Percentiles rank a stretch among this genome's conserved stretches.
Evolutionary conservation across 257 asterid genomes (phyloP).

Genomic region (Rehmannia glutinosa): DNA sequence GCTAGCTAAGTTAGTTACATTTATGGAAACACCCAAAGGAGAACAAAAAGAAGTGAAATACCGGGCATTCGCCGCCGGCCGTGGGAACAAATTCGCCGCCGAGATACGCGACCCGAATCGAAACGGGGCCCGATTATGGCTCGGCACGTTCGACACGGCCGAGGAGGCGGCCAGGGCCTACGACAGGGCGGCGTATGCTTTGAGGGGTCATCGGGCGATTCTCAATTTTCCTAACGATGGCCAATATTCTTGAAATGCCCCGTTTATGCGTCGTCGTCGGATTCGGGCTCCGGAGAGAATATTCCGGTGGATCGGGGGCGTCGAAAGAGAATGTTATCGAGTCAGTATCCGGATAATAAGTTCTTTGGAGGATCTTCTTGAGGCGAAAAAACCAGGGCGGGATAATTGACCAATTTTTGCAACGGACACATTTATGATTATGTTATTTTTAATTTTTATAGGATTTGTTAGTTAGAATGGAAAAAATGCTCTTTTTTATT

Average conservation of each 20-base stretch:
- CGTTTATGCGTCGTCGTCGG: no score
- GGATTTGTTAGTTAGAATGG: background rate
- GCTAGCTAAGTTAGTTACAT: no score
- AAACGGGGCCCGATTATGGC: constrained; percentile 70
- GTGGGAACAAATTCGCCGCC: constrained; percentile 84
- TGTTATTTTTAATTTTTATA: background rate
- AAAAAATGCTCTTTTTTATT: background rate
- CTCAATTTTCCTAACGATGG: constrained; percentile 75
- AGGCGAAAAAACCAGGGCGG: constrained; percentile 16
- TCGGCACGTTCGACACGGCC: no score
- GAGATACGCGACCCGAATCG: constrained; percentile 71
- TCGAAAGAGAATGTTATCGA: constrained; percentile 48
- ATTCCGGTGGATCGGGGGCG: constrained; percentile 9
- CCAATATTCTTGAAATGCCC: constrained; percentile 28
- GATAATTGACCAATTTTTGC: constrained; percentile 16
- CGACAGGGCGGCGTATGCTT: constrained; percentile 70
- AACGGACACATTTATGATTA: background rate
- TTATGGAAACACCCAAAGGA: background rate
- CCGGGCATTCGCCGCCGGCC: constrained; percentile 76
- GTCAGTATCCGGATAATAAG: constrained; percentile 59
- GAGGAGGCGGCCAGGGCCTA: constrained; percentile 83
- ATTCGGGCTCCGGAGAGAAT: background rate
- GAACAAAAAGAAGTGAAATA: constrained; percentile 33
- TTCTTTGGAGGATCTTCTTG: constrained; percentile 81
- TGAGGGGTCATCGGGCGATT: constrained; percentile 77